Percentiles rank a stretch among this genome's conserved stretches.
These are phyloP conservation scores for Lagenaria siceraria DNA, from an alignment of 306 rosid genomes.

Conservation along the genomic window DNA sequence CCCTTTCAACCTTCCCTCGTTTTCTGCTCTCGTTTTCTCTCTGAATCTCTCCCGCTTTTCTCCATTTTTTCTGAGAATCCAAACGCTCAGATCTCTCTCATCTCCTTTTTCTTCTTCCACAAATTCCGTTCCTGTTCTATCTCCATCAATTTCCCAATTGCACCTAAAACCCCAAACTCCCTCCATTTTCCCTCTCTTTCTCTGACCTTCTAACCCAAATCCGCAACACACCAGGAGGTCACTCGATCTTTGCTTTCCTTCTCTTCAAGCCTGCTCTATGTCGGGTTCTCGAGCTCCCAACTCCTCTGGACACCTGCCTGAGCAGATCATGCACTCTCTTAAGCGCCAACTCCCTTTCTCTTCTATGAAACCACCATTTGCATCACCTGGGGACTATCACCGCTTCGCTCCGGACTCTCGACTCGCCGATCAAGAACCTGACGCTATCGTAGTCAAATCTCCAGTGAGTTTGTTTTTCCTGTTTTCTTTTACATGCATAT, in stretches of 20 bases:
- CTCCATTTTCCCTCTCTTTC: conserved; percentile 16
- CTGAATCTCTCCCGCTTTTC: conserved; percentile 38
- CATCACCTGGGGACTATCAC: conserved; percentile 66
- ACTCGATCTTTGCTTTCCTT: neutral
- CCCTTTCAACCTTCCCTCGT: conserved; percentile 60
- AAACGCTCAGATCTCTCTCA: conserved; percentile 42
- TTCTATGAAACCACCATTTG: conserved; percentile 61
- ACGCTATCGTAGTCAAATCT: conserved; percentile 51
- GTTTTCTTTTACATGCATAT: neutral
- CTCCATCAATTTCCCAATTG: conserved; percentile 11
- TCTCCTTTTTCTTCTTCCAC: neutral
- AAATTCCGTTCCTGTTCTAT: conserved; percentile 9
- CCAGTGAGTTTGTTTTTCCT: conserved; percentile 29
- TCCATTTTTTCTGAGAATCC: conserved; percentile 32
- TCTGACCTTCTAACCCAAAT: conserved; percentile 2
- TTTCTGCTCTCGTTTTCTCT: conserved; percentile 34
- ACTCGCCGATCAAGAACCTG: conserved; percentile 36
- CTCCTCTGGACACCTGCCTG: conserved; percentile 25
- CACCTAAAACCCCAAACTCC: conserved; percentile 8
- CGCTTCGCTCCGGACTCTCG: conserved; percentile 52
- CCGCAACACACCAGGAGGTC: neutral
- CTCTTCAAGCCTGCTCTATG: conserved; percentile 28
- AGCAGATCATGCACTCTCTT: conserved; percentile 54
- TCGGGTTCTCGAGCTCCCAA: conserved; percentile 43
- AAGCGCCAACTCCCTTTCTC: conserved; percentile 68